Evolutionary conservation across 306 rosid genomes (phyloP).

Genomic region (Glycyrrhiza uralensis): DNA sequence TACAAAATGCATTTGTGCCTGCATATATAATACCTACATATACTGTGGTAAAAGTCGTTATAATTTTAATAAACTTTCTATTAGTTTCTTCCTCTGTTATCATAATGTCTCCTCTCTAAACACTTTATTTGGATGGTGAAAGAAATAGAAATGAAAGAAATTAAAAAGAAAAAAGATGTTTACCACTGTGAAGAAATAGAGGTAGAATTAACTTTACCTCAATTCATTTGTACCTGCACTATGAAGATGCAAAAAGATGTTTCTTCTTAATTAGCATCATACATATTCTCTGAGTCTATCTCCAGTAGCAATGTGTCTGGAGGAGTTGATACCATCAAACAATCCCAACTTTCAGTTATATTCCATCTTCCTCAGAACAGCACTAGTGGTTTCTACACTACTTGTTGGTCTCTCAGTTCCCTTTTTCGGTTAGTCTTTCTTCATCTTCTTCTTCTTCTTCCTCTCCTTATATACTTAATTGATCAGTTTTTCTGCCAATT

Average conservation of each 20-base stretch:
- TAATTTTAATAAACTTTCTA: not conserved
- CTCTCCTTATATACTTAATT: not conserved
- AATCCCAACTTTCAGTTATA: constrained; percentile 47
- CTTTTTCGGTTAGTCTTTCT: constrained; percentile 65
- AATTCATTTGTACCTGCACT: not conserved
- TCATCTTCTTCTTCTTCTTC: not conserved
- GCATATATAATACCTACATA: not conserved
- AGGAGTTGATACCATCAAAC: constrained; percentile 75
- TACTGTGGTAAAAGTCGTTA: not conserved
- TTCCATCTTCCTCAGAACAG: constrained; percentile 64
- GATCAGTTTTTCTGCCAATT: not conserved
- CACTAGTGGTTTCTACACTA: constrained; percentile 69
- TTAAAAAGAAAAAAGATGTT: not conserved
- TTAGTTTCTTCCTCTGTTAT: not conserved
- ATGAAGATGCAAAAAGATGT: constrained; percentile 19
- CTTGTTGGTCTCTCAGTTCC: constrained; percentile 73
- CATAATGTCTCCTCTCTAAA: not conserved
- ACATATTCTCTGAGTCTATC: constrained; percentile 86
- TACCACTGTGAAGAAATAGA: no score
- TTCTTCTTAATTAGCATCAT: constrained; percentile 50
- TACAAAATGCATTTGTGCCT: not conserved
- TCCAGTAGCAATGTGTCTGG: constrained; percentile 87
- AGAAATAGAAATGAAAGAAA: no score
- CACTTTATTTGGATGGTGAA: no score
- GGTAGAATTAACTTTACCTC: constrained; percentile 2